Conservation (phyloP, 805 yeast genomes). For the Starmerella davenportii region DNA sequence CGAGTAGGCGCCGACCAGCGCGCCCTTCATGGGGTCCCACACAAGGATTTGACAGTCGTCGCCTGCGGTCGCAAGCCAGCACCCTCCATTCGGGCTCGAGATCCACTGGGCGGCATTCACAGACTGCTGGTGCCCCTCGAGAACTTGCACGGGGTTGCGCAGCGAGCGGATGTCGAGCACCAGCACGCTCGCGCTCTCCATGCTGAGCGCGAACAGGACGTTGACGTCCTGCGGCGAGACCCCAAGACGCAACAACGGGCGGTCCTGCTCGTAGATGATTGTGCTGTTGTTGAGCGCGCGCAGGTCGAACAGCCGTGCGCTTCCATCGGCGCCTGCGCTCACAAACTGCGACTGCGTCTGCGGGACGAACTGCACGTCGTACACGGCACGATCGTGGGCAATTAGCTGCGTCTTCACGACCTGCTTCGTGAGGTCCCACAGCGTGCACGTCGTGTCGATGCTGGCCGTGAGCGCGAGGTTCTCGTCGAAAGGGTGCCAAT, state of each 20-base stretch:
- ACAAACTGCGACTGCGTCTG: slow-evolving; percentile 57
- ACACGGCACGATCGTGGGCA: slow-evolving; percentile 92
- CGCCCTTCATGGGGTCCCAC: slow-evolving; percentile 41
- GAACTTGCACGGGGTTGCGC: slow-evolving; percentile 54
- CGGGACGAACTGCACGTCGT: slow-evolving; percentile 70
- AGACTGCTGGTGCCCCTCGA: slow-evolving; percentile 49
- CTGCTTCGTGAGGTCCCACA: slow-evolving; percentile 67
- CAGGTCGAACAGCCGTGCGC: slow-evolving; percentile 79
- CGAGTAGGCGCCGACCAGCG: slow-evolving; percentile 30
- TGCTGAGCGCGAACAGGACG: slow-evolving; percentile 65
- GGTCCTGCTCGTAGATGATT: slow-evolving; percentile 56
- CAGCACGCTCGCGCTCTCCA: slow-evolving; percentile 44
- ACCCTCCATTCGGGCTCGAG: slow-evolving; percentile 38
- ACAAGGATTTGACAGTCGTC: slow-evolving; percentile 43
- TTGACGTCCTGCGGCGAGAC: slow-evolving; percentile 69
- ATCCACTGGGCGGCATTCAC: slow-evolving; percentile 74
- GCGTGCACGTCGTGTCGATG: slow-evolving; percentile 91
- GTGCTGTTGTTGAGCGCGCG: slow-evolving; percentile 84
- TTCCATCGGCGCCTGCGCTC: slow-evolving; percentile 89
- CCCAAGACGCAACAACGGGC: slow-evolving; percentile 57
- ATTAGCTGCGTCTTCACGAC: slow-evolving; percentile 79
- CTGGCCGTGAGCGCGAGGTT: slow-evolving; percentile 62
- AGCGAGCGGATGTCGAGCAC: slow-evolving; percentile 78
- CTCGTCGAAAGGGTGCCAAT: slow-evolving; percentile 69
- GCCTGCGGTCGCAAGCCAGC: slow-evolving; percentile 46